phyloP scores from a whole-genome alignment of 352 stramenopile species.

The Phytophthora palmivora region DNA sequence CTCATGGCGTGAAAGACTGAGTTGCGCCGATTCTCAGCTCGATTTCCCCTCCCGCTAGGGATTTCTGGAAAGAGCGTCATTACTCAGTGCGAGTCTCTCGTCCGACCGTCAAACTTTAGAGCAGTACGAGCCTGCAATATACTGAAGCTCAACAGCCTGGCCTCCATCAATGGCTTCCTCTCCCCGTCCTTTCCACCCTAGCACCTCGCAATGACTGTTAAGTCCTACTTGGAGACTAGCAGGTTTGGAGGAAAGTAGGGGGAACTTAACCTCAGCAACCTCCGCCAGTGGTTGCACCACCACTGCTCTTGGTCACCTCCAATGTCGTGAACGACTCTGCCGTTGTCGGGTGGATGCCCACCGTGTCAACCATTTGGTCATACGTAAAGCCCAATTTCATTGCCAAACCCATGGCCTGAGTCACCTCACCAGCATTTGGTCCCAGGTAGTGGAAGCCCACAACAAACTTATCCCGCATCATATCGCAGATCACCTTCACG shows the following conservation, averaged over 20 bases:
- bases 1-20: conserved; percentile 25
- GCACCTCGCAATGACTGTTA: conserved; percentile 1
- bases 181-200: conserved; percentile 36
- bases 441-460: conserved; percentile 99
- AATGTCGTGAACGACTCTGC: conserved; percentile 96
- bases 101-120: conserved; percentile 13
- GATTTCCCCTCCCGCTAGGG: conserved; percentile 67
- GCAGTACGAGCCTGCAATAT: conserved; percentile 2
- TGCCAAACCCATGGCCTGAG: conserved; percentile 92
- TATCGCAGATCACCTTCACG: conserved; percentile 96
- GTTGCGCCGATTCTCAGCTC: conserved; percentile 63
- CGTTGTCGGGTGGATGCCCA: conserved; percentile 97
- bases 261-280: conserved; percentile 97
- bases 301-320: conserved; percentile 95
- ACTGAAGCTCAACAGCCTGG: conserved; percentile 24
- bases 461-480: conserved; percentile 86
- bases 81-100: conserved; percentile 45
- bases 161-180: conserved; percentile 38
- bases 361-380: conserved; percentile 91
- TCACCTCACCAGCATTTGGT: conserved; percentile 97
- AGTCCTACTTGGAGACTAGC: conserved; percentile 10
- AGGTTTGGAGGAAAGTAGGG: conserved; percentile 54
- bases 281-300: conserved; percentile 89
- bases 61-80: conserved; percentile 88
- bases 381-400: conserved; percentile 97